Evolutionary conservation across 176 grass and related monocot genomes (phyloP).

Genomic region (Triticum timopheevii): DNA sequence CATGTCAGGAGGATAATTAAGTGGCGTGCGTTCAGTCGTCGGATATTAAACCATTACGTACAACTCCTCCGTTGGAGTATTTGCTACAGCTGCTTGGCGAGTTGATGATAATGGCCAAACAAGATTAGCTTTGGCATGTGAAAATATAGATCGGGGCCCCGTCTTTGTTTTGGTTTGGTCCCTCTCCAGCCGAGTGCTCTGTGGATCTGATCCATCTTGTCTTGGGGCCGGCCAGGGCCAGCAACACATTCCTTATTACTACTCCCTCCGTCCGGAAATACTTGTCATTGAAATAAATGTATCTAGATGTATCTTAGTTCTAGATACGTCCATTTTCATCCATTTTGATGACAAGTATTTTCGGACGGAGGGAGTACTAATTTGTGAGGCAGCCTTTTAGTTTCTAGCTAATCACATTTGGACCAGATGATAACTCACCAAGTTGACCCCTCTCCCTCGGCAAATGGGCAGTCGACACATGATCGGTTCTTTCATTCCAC

Average conservation of each 20-base stretch:
- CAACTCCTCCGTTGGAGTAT: too few species aligned
- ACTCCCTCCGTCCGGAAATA: too few species aligned
- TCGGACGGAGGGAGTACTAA: too few species aligned
- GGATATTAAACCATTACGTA: too few species aligned
- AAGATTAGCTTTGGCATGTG: slow-evolving; percentile 12
- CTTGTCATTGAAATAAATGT: too few species aligned
- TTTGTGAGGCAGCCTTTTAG: not conserved
- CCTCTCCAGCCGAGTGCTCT: not conserved
- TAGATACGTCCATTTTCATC: too few species aligned
- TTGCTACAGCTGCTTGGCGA: too few species aligned
- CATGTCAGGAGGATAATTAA: too few species aligned
- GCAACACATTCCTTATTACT: slow-evolving; percentile 4
- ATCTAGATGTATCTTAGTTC: too few species aligned
- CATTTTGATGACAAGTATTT: too few species aligned
- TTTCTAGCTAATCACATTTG: not conserved
- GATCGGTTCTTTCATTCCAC: not conserved
- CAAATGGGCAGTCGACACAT: slow-evolving; percentile 12
- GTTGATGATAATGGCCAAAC: not conserved
- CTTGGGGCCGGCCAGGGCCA: slow-evolving; percentile 15
- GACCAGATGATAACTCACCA: not conserved
- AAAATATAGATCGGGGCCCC: not conserved
- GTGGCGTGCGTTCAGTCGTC: too few species aligned
- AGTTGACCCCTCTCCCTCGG: slow-evolving; percentile 14
- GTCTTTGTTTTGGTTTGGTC: not conserved
- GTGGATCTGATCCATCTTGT: slow-evolving; percentile 14